Evolutionary conservation across 441 rosid species (phyloP).

Genomic region (Pelargonium citronellum): DNA sequence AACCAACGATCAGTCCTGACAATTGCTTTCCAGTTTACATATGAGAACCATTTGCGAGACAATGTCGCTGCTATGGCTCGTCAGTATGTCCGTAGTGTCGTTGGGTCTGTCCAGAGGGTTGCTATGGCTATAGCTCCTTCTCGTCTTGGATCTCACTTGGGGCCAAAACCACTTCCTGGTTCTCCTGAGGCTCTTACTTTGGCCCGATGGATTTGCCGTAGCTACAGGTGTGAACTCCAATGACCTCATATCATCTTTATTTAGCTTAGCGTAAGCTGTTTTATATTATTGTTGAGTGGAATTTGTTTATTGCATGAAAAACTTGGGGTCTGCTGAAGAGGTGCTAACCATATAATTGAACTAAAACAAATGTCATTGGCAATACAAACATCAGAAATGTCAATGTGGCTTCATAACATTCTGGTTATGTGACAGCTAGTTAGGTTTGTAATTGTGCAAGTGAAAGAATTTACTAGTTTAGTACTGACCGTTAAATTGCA

Average conservation of each 20-base stretch:
- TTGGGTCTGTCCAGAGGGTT: constrained; percentile 89
- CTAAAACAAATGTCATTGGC: too few species aligned
- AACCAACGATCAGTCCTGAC: constrained; percentile 73
- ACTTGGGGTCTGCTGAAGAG: not conserved
- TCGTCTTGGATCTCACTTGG: constrained; percentile 51
- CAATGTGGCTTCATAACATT: not conserved
- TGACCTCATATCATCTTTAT: not conserved
- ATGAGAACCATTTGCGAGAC: constrained; percentile 73
- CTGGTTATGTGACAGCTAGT: not conserved
- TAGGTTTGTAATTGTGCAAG: too few species aligned
- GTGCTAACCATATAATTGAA: not conserved
- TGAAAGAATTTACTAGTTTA: too few species aligned
- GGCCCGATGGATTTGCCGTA: constrained; percentile 87
- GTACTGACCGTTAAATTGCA: not conserved
- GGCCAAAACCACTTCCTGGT: constrained; percentile 61
- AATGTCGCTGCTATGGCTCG: constrained; percentile 94
- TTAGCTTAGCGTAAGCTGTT: constrained; percentile 12
- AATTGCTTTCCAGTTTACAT: constrained; percentile 94
- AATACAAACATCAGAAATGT: not conserved
- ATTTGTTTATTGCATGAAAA: not conserved
- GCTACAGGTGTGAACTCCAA: constrained; percentile 47
- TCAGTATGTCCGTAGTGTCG: constrained; percentile 81
- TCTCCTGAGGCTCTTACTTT: constrained; percentile 91
- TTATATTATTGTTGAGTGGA: constrained; percentile 28
- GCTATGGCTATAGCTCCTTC: constrained; percentile 96